Evolutionary conservation across 1,139 yeast genomes (phyloP).

Genomic region (Candida labiduridarum): DNA sequence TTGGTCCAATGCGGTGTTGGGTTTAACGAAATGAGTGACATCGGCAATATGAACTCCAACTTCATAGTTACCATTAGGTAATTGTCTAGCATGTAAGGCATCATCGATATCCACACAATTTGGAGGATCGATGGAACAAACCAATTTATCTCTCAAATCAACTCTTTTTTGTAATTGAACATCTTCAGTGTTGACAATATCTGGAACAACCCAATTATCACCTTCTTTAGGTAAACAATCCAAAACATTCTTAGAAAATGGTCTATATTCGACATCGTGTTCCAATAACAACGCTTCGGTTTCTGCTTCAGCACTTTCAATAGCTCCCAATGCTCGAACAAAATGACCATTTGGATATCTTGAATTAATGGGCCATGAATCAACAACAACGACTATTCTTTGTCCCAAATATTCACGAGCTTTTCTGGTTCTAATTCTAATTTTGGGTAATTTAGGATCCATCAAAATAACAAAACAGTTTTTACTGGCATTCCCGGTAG

Average conservation of each 20-base stretch:
- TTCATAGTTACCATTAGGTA: constrained; percentile 93
- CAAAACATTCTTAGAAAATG: constrained; percentile 89
- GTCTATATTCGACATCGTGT: constrained; percentile 95
- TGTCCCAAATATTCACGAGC: constrained; percentile 81
- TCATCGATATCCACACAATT: constrained; percentile 99
- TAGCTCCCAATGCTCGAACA: constrained; percentile 83
- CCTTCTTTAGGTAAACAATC: constrained; percentile 94
- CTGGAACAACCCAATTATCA: constrained; percentile 89
- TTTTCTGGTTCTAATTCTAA: constrained; percentile 85
- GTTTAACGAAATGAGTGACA: constrained; percentile 94
- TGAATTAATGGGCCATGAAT: constrained; percentile 85
- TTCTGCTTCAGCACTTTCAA: constrained; percentile 93
- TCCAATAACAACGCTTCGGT: constrained; percentile 92
- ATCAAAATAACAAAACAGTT: constrained; percentile 83
- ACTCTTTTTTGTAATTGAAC: constrained; percentile 64
- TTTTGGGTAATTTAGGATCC: constrained; percentile 87
- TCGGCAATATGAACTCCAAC: constrained; percentile 99
- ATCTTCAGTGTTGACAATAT: constrained; percentile 57
- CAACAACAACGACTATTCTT: constrained; percentile 89
- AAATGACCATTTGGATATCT: constrained; percentile 95
- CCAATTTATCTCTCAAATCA: constrained; percentile 84
- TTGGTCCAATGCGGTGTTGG: constrained; percentile 87
- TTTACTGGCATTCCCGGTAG: constrained; percentile 61
- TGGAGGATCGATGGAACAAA: constrained; percentile 98
- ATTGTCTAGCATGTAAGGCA: constrained; percentile 82